Conservation (phyloP, 140 eudicot genomes). For the Ambrosia hybrid region DNA sequence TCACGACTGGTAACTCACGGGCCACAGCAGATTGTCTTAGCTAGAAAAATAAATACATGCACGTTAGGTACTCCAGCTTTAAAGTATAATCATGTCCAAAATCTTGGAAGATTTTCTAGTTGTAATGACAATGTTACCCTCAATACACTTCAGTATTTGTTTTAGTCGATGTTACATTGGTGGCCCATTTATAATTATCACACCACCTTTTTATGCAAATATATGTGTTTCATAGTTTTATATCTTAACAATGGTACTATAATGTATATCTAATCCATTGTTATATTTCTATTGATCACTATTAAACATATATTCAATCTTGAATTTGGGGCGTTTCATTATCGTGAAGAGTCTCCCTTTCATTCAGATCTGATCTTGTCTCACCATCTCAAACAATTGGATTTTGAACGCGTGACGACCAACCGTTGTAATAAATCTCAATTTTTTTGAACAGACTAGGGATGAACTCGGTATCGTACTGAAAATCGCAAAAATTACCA, state of each 20-base stretch:
- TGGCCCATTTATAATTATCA: background rate
- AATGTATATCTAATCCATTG: background rate
- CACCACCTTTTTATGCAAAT: background rate
- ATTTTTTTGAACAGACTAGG: too few relatives aligned
- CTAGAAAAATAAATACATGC: background rate
- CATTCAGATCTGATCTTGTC: too few relatives aligned
- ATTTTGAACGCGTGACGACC: too few relatives aligned
- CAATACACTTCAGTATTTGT: background rate
- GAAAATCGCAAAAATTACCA: too few relatives aligned
- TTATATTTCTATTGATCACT: background rate
- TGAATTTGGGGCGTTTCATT: too few relatives aligned
- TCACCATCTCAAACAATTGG: too few relatives aligned
- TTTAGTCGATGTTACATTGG: background rate
- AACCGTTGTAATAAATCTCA: too few relatives aligned
- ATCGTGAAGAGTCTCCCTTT: too few relatives aligned
- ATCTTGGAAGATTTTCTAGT: constrained; percentile 7
- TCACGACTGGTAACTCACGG: too few relatives aligned
- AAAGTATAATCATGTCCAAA: background rate
- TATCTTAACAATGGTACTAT: too few relatives aligned
- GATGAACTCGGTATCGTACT: too few relatives aligned
- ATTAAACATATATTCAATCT: background rate
- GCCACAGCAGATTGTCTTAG: too few relatives aligned
- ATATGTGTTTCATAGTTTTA: background rate
- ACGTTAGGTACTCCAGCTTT: background rate
- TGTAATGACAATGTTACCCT: background rate